phyloP scores from a whole-genome alignment of 176 grass and related monocot genomes.

The Thinopyrum elongatum region DNA sequence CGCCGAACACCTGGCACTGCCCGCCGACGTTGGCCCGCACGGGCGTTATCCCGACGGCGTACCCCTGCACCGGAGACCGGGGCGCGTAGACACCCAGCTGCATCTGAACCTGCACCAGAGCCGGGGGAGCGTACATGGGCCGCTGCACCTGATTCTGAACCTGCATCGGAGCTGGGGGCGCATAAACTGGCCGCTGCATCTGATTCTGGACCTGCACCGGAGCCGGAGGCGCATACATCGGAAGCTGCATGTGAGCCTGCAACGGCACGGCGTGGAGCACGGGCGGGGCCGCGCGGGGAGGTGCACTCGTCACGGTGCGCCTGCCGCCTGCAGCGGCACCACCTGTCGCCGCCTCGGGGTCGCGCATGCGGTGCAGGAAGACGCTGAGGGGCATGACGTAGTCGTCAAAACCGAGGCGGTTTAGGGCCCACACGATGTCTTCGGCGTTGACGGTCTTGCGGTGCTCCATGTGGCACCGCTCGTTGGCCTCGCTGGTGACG shows the following conservation, averaged over 20 bases:
- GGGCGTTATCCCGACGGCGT: background rate
- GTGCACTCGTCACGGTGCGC: background rate
- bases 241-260: background rate
- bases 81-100: background rate
- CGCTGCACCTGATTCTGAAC: too few species aligned
- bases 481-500: constrained; percentile 74
- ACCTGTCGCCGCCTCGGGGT: constrained; percentile 27
- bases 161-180: too few species aligned
- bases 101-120: background rate
- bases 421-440: constrained; percentile 75
- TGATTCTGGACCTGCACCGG: too few species aligned
- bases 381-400: constrained; percentile 43
- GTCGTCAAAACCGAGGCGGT: constrained; percentile 64
- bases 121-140: too few species aligned
- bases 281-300: background rate
- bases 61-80: background rate
- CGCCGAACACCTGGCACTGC: background rate
- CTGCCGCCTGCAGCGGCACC: background rate
- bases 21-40: background rate
- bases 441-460: constrained; percentile 79
- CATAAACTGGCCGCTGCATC: too few species aligned
- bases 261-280: background rate
- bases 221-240: background rate
- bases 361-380: constrained; percentile 51
- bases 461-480: constrained; percentile 62